Conservation (phyloP, 2,329 filamentous ascomycete species). For the Annulohypoxylon truncatum region DNA sequence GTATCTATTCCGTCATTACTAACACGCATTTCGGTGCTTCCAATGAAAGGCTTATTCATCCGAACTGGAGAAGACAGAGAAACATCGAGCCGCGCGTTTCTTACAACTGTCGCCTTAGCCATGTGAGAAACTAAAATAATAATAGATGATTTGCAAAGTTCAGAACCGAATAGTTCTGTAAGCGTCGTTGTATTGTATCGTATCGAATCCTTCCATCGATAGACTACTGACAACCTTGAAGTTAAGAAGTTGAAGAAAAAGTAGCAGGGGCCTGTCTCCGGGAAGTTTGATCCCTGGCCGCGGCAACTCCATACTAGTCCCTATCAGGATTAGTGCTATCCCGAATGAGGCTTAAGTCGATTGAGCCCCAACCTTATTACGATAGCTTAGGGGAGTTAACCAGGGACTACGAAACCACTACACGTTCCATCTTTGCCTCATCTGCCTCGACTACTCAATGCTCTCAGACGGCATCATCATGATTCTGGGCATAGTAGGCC, state of each 20-base stretch:
- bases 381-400: conserved; percentile 48
- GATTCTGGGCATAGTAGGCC: conserved; percentile 3
- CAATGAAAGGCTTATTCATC: conserved; percentile 2
- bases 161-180: not conserved
- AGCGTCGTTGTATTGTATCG: conserved; percentile 1
- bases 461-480: conserved; percentile 35
- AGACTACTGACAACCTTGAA: conserved; percentile 10
- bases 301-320: conserved; percentile 42
- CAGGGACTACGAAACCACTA: conserved; percentile 59
- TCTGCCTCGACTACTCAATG: conserved; percentile 47
- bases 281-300: conserved; percentile 42
- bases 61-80: not conserved
- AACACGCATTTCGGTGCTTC: not conserved
- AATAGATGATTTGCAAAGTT: conserved; percentile 4
- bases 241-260: conserved; percentile 12
- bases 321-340: conserved; percentile 23
- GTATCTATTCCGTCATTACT: not conserved
- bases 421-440: conserved; percentile 63
- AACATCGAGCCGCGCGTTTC: conserved; percentile 33
- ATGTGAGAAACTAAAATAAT: conserved; percentile 7
- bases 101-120: conserved; percentile 2
- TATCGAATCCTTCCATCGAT: conserved; percentile 21
- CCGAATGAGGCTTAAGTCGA: conserved; percentile 39
- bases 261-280: conserved; percentile 40
- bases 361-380: conserved; percentile 46